Base-by-base conservation (phyloP, 257 asterid genomes). In the Solanum gracilifrons region DNA sequence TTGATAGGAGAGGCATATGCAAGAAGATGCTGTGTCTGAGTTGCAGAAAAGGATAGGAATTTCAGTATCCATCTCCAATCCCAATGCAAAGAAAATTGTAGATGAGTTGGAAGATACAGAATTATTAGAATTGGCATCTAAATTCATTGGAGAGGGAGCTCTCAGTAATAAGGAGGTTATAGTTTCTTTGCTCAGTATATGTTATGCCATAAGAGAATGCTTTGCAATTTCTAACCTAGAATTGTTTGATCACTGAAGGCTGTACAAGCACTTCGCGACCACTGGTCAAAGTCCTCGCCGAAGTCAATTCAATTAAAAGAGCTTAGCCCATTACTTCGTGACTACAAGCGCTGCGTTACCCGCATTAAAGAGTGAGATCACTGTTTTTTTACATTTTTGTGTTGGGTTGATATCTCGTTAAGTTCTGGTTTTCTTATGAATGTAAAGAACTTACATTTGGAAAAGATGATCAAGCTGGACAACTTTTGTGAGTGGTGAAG, bases 301-400 rank as follows among this genome's bases (percentile, higher is more conserved):
- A 88, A 84, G 89, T 89, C 96, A 66, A 92, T 97, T 71, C 91
- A 91, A 88, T 76, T 97, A 91, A 94, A 94, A 90, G 98, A 97
- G 94, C 96, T 97, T 87, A 86, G 94, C 89, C 96, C 98, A 37
- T 94, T 97, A 88, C 93, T 95, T n/a, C 92, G 89, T 85, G 99
- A 97, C 87, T 95, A 95, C 89, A 96, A 97, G 83, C 95, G 96
- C 62, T 51, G 94, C 87, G 79, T 97, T 77, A 89, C 92, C 90
- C 91, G 88, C 86, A 92, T 91, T 91, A 91, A 93, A 84, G 91
- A 92, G 99, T 97, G 94, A 95, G 96, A 89, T 88, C 82, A 18
- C 37, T 37, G 69, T 89, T 87, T 87, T 79, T 79, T 29, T 8
- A 68, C 88, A 33, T 87, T 72, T 74, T 41, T 82, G 20, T 72